Evolutionary conservation across 2,329 filamentous ascomycete genomes (phyloP).

Genomic region (Penicillium crustosum): DNA sequence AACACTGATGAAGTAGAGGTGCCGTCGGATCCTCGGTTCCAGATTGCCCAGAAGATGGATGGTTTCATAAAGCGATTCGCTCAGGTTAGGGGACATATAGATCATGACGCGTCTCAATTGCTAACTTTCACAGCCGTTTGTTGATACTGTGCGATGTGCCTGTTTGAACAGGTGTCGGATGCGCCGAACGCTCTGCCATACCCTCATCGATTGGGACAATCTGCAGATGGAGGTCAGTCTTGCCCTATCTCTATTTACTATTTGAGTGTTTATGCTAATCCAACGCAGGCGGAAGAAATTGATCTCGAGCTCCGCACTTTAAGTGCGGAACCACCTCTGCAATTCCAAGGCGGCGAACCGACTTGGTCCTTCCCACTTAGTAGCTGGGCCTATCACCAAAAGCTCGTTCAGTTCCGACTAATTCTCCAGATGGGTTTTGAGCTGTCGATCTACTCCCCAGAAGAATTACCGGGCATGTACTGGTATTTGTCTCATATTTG

Average conservation of each 20-base stretch:
- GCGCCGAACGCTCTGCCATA: constrained; percentile 83
- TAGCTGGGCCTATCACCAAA: constrained; percentile 88
- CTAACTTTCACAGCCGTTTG: constrained; percentile 62
- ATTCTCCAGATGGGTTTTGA: constrained; percentile 93
- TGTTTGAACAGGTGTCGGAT: constrained; percentile 90
- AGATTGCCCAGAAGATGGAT: constrained; percentile 73
- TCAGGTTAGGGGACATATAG: constrained; percentile 37
- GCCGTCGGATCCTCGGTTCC: constrained; percentile 69
- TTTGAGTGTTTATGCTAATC: constrained; percentile 6
- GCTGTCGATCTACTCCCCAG: constrained; percentile 80
- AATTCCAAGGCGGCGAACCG: constrained; percentile 54
- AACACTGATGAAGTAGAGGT: constrained; percentile 74
- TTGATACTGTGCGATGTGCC: constrained; percentile 79
- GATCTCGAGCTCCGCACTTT: constrained; percentile 66
- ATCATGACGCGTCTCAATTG: not conserved
- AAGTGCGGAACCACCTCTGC: constrained; percentile 61
- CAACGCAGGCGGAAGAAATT: constrained; percentile 61
- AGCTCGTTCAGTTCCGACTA: constrained; percentile 82
- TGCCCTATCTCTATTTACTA: not conserved
- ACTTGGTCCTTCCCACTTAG: constrained; percentile 72
- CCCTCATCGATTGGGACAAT: constrained; percentile 77
- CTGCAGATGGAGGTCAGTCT: constrained; percentile 69
- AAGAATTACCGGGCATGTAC: constrained; percentile 87
- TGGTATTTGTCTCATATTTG: constrained; percentile 79
- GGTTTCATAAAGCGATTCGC: constrained; percentile 57